Percentiles rank a stretch among this genome's conserved stretches.
These are phyloP conservation scores for Lagenidium giganteum DNA, from an alignment of 352 stramenopile genomes.

Conservation along the genomic window DNA sequence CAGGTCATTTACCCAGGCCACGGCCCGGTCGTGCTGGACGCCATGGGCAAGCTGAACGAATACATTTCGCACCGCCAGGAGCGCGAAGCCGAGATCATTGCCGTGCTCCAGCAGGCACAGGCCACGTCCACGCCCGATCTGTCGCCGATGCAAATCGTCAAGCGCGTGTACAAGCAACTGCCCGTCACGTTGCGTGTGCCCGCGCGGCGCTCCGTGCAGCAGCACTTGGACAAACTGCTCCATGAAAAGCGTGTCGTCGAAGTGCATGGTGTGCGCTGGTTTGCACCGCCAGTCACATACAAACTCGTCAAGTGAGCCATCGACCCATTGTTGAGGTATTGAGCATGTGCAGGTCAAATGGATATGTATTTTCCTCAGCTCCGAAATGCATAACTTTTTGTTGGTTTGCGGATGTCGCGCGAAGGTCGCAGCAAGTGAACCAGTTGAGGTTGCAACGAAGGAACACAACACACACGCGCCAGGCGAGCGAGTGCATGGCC, in stretches of 20 bases:
- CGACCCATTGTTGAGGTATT: too few species aligned
- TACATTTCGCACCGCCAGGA: conserved; percentile 73
- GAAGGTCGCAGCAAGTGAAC: conserved; percentile 1
- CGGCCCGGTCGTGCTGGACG: conserved; percentile 55
- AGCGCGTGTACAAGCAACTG: conserved; percentile 47
- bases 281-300: neutral
- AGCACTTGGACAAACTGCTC: conserved; percentile 62
- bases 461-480: too few species aligned
- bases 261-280: too few species aligned
- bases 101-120: conserved; percentile 19
- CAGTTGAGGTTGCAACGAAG: neutral
- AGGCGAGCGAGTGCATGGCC: too few species aligned
- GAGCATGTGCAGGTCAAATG: too few species aligned
- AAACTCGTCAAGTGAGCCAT: too few species aligned
- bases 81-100: conserved; percentile 64
- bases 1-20: conserved; percentile 71
- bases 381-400: too few species aligned
- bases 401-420: conserved; percentile 6
- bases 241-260: conserved; percentile 28
- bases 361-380: too few species aligned
- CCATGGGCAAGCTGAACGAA: conserved; percentile 63
- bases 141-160: conserved; percentile 41
- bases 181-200: conserved; percentile 46
- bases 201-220: conserved; percentile 45
- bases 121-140: conserved; percentile 8